Evolutionary conservation across 176 grass and related monocot genomes (phyloP).

Genomic region (Oryza meridionalis): DNA sequence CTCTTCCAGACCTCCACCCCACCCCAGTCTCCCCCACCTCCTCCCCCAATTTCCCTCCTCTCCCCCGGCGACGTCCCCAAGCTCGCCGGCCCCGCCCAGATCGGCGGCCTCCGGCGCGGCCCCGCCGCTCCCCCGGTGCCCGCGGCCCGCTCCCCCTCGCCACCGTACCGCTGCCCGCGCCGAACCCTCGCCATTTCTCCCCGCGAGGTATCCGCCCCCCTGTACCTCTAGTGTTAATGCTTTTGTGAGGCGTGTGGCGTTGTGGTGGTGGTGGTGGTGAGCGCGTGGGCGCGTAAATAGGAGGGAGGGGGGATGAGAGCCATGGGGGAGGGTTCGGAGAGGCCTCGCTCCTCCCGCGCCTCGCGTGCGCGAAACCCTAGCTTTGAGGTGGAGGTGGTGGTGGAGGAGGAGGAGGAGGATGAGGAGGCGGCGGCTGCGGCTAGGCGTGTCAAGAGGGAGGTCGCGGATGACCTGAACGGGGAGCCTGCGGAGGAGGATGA

Average conservation of each 20-base stretch:
- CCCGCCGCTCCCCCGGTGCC: not conserved
- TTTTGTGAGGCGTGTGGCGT: constrained; percentile 39
- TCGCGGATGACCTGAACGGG: constrained; percentile 54
- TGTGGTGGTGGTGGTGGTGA: constrained; percentile 4
- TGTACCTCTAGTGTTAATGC: constrained; percentile 64
- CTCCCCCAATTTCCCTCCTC: constrained; percentile 44
- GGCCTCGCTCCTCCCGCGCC: constrained; percentile 24
- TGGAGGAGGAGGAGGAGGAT: constrained; percentile 4
- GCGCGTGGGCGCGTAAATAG: constrained; percentile 34
- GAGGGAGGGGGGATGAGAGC: not conserved
- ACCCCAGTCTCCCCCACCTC: not conserved
- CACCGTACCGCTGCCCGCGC: constrained; percentile 30
- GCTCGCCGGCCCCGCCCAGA: constrained; percentile 35
- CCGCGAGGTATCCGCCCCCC: constrained; percentile 47
- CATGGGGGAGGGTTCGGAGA: constrained; percentile 46
- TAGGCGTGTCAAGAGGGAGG: constrained; percentile 49
- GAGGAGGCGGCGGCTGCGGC: not conserved
- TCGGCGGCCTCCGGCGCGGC: constrained; percentile 14
- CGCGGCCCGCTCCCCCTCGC: not conserved
- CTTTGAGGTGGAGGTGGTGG: constrained; percentile 29
- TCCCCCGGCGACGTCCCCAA: constrained; percentile 59
- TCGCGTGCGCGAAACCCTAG: constrained; percentile 53
- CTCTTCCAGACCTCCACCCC: not conserved
- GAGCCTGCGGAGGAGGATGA: constrained; percentile 43
- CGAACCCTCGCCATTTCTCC: constrained; percentile 48